Percentiles rank a stretch among this genome's conserved stretches.
Conservation (phyloP, 2,329 filamentous ascomycete genomes). For the Colletotrichum acutatum region DNA sequence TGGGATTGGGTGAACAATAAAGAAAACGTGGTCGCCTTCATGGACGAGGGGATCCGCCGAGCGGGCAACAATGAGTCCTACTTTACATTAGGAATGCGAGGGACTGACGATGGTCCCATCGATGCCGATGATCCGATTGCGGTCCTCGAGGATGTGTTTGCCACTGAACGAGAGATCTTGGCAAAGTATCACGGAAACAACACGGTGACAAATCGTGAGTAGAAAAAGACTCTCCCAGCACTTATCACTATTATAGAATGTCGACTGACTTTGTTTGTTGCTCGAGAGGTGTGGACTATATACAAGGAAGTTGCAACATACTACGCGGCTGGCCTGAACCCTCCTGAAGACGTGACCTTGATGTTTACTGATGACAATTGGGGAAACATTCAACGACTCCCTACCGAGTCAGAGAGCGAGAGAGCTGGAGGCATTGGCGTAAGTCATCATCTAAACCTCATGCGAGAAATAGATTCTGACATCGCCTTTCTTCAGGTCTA, state of each 20-base stretch:
- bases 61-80: conserved; percentile 65
- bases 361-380: conserved; percentile 72
- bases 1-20: conserved; percentile 77
- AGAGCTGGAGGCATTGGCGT: conserved; percentile 68
- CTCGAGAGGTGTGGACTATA: conserved; percentile 72
- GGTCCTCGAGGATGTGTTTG: conserved; percentile 68
- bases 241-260: too few relatives aligned
- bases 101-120: conserved; percentile 70
- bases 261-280: too few relatives aligned
- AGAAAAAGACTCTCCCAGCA: conserved; percentile 53
- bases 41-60: conserved; percentile 67
- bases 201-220: conserved; percentile 69
- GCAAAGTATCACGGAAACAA: conserved; percentile 61
- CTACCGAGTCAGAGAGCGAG: conserved; percentile 62
- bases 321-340: conserved; percentile 64
- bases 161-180: conserved; percentile 69
- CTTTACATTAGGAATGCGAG: conserved; percentile 76
- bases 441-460: background rate
- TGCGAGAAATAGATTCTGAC: background rate
- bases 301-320: conserved; percentile 72
- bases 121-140: conserved; percentile 61
- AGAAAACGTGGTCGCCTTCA: conserved; percentile 71
- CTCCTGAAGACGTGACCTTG: conserved; percentile 68
- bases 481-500: conserved; percentile 49
- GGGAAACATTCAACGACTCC: conserved; percentile 67